phyloP scores from a whole-genome alignment of 108 stramenopile species.

The Skeletonema tropicum region DNA sequence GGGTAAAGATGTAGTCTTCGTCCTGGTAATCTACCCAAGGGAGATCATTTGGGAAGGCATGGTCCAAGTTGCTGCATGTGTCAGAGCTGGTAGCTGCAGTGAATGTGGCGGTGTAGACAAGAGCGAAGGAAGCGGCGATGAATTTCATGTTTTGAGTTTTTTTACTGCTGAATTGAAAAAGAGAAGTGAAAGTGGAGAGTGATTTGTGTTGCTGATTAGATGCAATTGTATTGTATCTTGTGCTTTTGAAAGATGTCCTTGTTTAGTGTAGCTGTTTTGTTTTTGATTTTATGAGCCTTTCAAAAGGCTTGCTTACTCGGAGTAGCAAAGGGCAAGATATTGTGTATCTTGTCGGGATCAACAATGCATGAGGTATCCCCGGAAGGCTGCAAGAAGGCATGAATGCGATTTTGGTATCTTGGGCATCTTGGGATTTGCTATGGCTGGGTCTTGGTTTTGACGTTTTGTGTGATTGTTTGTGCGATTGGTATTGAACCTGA shows the following conservation, averaged over 20 bases:
- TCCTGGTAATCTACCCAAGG: slow-evolving; percentile 6
- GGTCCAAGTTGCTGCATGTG: neutral
- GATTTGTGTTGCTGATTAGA: neutral
- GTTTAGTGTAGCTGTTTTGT: slow-evolving; percentile 36
- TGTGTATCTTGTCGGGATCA: no score
- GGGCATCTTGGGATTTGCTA: no score
- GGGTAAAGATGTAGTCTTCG: neutral
- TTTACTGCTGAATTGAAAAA: neutral
- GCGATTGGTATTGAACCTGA: no score
- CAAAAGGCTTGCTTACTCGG: no score
- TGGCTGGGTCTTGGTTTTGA: no score
- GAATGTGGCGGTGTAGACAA: slow-evolving; percentile 37
- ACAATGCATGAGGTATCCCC: no score
- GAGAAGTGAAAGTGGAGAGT: neutral
- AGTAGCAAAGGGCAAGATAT: no score
- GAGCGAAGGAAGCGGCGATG: slow-evolving; percentile 42
- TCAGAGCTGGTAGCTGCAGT: neutral
- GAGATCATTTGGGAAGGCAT: slow-evolving; percentile 4
- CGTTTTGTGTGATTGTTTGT: no score
- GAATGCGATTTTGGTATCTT: no score
- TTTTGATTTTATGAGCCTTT: slow-evolving; percentile 36
- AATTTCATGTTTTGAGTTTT: slow-evolving; percentile 50
- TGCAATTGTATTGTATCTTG: neutral
- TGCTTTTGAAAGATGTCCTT: neutral
- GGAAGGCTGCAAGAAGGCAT: no score